These are phyloP conservation scores for Trichoderma hamatum DNA, from an alignment of 2,329 filamentous ascomycete genomes.

Conservation along the genomic window DNA sequence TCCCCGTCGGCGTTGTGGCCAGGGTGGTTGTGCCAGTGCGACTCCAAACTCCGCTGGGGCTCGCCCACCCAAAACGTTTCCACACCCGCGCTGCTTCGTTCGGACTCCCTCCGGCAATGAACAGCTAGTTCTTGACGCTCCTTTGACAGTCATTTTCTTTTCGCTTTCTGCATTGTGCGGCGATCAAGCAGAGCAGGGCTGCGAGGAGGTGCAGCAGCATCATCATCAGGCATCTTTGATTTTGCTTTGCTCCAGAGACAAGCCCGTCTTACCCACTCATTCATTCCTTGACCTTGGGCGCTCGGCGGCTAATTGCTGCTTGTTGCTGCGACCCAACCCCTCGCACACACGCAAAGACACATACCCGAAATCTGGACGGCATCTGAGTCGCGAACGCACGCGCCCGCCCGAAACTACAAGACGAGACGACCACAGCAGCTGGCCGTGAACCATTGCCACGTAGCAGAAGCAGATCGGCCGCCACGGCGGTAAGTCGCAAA, in stretches of 20 bases:
- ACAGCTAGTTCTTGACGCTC: slow-evolving; percentile 7
- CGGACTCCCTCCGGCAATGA: not conserved
- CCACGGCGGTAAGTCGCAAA: not conserved
- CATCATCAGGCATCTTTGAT: not conserved
- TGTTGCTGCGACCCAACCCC: slow-evolving; percentile 6
- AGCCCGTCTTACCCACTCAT: not conserved
- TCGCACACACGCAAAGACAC: slow-evolving; percentile 14
- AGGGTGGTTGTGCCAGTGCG: slow-evolving; percentile 19
- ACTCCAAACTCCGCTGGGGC: slow-evolving; percentile 17
- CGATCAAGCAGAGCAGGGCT: slow-evolving; percentile 1
- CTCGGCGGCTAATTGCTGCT: slow-evolving; percentile 8
- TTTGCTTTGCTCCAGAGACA: not conserved
- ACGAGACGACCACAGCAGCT: slow-evolving; percentile 5
- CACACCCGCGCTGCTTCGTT: not conserved
- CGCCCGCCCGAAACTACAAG: slow-evolving; percentile 15
- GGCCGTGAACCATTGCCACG: not conserved
- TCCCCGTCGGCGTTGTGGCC: not conserved
- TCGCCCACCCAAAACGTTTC: slow-evolving; percentile 6
- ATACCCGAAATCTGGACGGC: slow-evolving; percentile 6
- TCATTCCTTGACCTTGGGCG: slow-evolving; percentile 17
- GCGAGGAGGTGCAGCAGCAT: not conserved
- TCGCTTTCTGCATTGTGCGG: not conserved
- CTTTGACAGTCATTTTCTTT: slow-evolving; percentile 14
- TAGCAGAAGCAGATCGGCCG: not conserved
- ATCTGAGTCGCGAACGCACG: not conserved